Base-by-base conservation (phyloP, 495 filamentous ascomycete genomes). In the Aspergillus sparsus region DNA sequence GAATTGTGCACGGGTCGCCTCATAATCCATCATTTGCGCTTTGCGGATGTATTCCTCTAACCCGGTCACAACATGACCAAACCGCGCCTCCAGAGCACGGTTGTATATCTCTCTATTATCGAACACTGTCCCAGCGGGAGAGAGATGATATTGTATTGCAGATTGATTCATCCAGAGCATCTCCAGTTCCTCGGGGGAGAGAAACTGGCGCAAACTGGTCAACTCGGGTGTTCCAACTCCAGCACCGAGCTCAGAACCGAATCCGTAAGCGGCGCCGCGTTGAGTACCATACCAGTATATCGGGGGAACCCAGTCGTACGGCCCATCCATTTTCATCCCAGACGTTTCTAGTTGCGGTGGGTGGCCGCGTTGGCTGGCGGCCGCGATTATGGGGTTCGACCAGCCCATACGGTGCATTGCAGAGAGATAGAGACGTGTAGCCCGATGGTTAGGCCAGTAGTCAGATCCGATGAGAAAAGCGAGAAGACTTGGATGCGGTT, bases 231-330 rank as follows among this genome's bases (percentile, higher is more conserved):
- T 89, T 0, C 85, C 85, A 0, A 85, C 83, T 0, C 86, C 86
- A 1, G 85, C 71, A 5, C 85, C 81, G 7, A 81, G 75, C 62
- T 88, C 86, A 7, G 83, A 83, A 0, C 84, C 84, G 37, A 89
- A 87, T 0, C 85, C 85, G 58, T 83, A 86, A 0, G 84, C 85
- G 0, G 82, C 83, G 0, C 85, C 85, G 0, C 77, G 65, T 32
- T 73, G 60, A 18, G 74, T 71, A 13, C 77, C 75, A 52, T 80
- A 85, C 84, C 84, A 88, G 67, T 89, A 88, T 41, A 80, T 83
- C 0, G 85, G 85, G 5, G 86, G 82, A 0, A 85, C 82, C 82
- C 83, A 88, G 69, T 88, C 86, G 62, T 89, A 89, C 0, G 86
- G 86, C 0, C 86, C 86, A 1, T 82, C 80, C 85, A 88, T 88